Conservation (phyloP, 106 monocot genomes). For the Allium fistulosum region DNA sequence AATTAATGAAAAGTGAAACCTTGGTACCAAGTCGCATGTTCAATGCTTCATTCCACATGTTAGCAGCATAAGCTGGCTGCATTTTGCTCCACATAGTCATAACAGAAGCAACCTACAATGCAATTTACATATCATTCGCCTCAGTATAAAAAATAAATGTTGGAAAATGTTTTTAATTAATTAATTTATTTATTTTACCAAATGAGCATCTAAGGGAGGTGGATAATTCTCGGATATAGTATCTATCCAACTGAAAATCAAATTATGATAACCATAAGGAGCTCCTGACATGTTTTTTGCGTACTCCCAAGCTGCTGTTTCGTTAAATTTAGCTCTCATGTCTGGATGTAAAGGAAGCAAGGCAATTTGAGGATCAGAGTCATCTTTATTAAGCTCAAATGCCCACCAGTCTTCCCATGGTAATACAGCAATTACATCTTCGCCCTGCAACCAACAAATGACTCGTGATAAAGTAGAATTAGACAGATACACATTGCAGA, state of each 20-base stretch:
- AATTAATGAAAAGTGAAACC: constrained; percentile 30
- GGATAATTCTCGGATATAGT: constrained; percentile 67
- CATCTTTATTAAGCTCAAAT: constrained; percentile 58
- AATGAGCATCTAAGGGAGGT: constrained; percentile 66
- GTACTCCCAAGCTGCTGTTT: constrained; percentile 77
- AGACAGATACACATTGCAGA: no score
- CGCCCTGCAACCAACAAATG: constrained; percentile 30
- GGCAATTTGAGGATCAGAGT: constrained; percentile 77
- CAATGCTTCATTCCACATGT: constrained; percentile 96
- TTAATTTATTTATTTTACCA: constrained; percentile 27
- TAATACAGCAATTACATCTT: constrained; percentile 60
- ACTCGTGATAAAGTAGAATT: no score
- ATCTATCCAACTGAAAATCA: constrained; percentile 96
- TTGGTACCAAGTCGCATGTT: constrained; percentile 82
- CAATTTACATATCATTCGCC: not conserved
- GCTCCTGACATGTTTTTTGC: constrained; percentile 65
- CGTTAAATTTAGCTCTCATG: constrained; percentile 63
- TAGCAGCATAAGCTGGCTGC: constrained; percentile 80
- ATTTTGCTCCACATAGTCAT: constrained; percentile 93
- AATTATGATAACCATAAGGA: constrained; percentile 83
- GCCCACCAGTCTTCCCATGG: constrained; percentile 94
- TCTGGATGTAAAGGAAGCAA: constrained; percentile 68
- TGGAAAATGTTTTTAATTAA: not conserved
- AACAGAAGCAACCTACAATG: constrained; percentile 78
- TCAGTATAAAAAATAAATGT: not conserved